Evolutionary conservation across 768 basidiomycete species (phyloP), one percentile per base, ranked within the genome.

Genomic region (Phylloporus scabripes): DNA sequence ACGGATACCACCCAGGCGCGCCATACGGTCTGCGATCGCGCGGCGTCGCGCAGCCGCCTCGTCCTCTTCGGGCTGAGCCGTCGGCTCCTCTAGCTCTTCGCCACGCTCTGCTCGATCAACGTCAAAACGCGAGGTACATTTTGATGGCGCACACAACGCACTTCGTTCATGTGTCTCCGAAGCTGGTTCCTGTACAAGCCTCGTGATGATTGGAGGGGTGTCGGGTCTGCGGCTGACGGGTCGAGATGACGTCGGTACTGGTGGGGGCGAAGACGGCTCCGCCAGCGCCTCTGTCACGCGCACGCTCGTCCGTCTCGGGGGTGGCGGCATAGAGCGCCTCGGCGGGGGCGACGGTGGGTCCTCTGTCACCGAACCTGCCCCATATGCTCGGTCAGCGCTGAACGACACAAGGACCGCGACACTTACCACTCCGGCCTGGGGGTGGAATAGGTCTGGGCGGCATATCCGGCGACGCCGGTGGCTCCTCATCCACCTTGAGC

Each of bases 1-100:
- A 53, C 78, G 80, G 61, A 95, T 83, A 3, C 88, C 90, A 14
- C 93, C 91, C 0, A 96, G 73, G 60, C 83, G 90, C 1, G 92
- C 92, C 92, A 96, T 94, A n/a, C 93, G 78, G 50, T 95, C 92
- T 1, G 92, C 91, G 32, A 96, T 88, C 1, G 87, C 87, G 26
- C 74, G 75, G 20, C 83, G 77, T 42, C 83, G 74, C 2, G 66
- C 68, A 20, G 79, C 75, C 48, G 78, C 79, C 1, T 71, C 71
- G 44, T 78, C 74, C 50, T 73, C 73, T n/a, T 55, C 51, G 2
- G 55, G 55, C 18, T 52, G 56, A 6, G 53, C 50, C 7, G 52
- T 57, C 37, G 3, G 40, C 8, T 15, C 31, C 21, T 37, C 51
- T 1, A 31, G 41, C 14, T 60, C 62, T n/a, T 57, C 55, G 7